Evolutionary conservation across 495 filamentous ascomycete species (phyloP).

Genomic region (Hypomontagnella submonticulosa): DNA sequence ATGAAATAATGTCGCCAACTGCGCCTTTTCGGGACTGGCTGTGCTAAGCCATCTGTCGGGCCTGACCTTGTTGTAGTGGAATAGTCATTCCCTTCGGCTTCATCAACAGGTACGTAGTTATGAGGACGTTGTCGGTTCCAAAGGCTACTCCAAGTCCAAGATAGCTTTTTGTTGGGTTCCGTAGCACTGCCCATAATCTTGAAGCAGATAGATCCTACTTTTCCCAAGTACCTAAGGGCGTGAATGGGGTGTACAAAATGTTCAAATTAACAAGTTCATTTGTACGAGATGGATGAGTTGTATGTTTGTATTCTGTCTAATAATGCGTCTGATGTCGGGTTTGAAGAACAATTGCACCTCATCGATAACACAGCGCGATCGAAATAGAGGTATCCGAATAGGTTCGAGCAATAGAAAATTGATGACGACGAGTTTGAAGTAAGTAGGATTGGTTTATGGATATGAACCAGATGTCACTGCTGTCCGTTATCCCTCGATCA

Average conservation of each 20-base stretch:
- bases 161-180: slow-evolving; percentile 9
- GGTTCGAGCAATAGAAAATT: too few relatives aligned
- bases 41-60: not conserved
- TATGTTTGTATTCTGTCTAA: too few relatives aligned
- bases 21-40: slow-evolving; percentile 1
- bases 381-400: too few relatives aligned
- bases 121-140: slow-evolving; percentile 29
- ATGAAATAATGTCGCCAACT: slow-evolving; percentile 25
- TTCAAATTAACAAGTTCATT: not conserved
- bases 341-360: too few relatives aligned
- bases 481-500: too few relatives aligned
- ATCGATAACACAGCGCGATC: too few relatives aligned
- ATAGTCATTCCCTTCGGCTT: slow-evolving; percentile 30
- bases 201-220: not conserved
- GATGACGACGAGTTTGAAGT: too few relatives aligned
- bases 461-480: too few relatives aligned
- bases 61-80: slow-evolving; percentile 16
- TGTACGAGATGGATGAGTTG: too few relatives aligned
- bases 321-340: too few relatives aligned
- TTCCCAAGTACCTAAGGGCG: not conserved
- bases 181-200: slow-evolving; percentile 22
- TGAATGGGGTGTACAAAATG: not conserved
- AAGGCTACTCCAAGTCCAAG: slow-evolving; percentile 20
- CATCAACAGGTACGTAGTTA: slow-evolving; percentile 32
- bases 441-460: too few relatives aligned